A percentile compares a stretch with the other conserved stretches of the same genome.
Conservation (phyloP, 2,329 filamentous ascomycete species). For the Aspergillus sp. region DNA sequence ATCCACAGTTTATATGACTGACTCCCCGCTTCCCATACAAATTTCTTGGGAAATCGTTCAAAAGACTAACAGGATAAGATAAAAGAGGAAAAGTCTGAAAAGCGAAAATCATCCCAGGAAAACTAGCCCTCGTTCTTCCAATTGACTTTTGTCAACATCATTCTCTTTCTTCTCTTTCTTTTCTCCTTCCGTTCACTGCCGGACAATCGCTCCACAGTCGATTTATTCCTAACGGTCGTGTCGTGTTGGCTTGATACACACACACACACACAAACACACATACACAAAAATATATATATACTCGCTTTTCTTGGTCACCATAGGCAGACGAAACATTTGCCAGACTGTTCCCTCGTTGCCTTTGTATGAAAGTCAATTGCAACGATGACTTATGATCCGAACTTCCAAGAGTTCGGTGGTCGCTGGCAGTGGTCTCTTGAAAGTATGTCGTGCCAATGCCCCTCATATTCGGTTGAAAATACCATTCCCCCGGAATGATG, state of each 20-base stretch:
- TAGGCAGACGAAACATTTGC: background rate
- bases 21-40: constrained; percentile 31
- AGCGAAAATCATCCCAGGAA: background rate
- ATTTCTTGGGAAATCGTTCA: constrained; percentile 8
- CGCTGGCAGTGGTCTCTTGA: constrained; percentile 54
- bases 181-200: background rate
- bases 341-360: background rate
- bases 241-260: background rate
- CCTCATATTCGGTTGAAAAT: background rate
- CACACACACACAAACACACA: background rate
- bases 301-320: background rate
- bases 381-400: background rate
- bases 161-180: constrained; percentile 9
- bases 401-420: background rate
- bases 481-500: background rate
- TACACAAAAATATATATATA: background rate
- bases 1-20: constrained; percentile 33
- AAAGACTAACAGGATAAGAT: background rate
- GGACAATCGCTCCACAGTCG: too few relatives aligned
- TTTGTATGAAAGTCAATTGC: background rate
- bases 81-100: background rate
- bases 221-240: background rate
- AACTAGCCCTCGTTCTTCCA: background rate
- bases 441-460: constrained; percentile 34
- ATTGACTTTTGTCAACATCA: background rate